Evolutionary conservation across 192 early-diverging fungal species (phyloP), one percentile per base, ranked within the genome.

Genomic region (Backusella sp.): DNA sequence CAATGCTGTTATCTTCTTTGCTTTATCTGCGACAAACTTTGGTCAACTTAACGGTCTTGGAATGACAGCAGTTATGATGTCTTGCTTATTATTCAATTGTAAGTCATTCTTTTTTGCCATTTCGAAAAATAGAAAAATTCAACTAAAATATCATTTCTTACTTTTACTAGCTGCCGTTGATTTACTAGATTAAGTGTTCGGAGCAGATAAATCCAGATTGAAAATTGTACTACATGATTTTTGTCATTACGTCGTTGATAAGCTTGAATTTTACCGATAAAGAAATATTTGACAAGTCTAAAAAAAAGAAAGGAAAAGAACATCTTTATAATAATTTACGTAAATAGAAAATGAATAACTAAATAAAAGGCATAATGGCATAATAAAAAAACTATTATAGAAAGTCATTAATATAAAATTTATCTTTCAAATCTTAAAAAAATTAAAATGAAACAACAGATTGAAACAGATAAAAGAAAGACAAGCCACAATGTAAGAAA

Each of bases 1-100:
- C 15, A 81, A 81, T 67, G 79, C 79, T 9, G 73, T 81, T 36
- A 37, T 81, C 9, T 81, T 81, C 41, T 81, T 81, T 74, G 75
- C 66, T 49, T 59, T 81, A 4, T 69, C 79, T 2, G 72, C 52
- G 34, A 53, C 72, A 0, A 67, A 68, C 17, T 73, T 53, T 73
- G 71, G 26, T 7, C 73, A 78, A n/a, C 37, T 73, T 36, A 37
- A 49, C n/a, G 77, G 77, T 53, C 44, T 81, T 26, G 56, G 35
- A 11, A 76, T 81, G 66, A 49, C 76, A 34, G 67, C 36, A n/a
- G 65, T 81, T 14, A 73, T 81, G 67, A 77, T 76, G 44, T 46
- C 66, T 6, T 81, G 75, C 26, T 46, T 81, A 12, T 32, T 81
- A 26, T 69, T 81, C 15, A 75, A 81, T 77, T 77, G 79, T 81